Base-by-base conservation (phyloP, 768 basidiomycete species). In the Crassisporium funariophilum region DNA sequence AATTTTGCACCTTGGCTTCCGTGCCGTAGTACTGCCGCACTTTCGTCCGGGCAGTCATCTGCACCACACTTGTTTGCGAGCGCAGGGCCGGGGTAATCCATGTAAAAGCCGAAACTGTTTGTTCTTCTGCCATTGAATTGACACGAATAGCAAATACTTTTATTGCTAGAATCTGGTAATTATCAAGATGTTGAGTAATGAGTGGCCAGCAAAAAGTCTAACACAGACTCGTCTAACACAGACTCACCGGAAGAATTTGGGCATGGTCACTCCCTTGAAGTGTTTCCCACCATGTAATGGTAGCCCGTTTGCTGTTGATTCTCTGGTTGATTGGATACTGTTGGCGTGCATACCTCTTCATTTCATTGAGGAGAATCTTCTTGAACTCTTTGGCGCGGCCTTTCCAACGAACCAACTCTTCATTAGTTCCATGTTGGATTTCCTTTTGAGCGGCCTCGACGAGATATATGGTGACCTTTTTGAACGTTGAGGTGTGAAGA, bases 41-140 rank as follows among this genome's bases (percentile, higher is more conserved):
- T 45, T 56, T 53, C 12, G 56, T 59, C 40, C 52, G 57, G 1
- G 39, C 24, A 2, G 46, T 29, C 41, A 48, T 47, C 31, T 53
- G 46, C 6, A 12, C 22, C 13, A 53, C n/a, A 5, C 19, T 11
- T 17, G 54, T 41, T 17, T 49, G 34, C 15, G 45, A 23, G 10
- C 54, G 49, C 15, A 49, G 31, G 0, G 39, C 25, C 13, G 46
- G 50, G 13, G 56, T 74, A 15, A 55, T 47, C 55, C 55, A 58
- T 5, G 59, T 62, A 15, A 62, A 50, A 4, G 43, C 50, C 24
- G 63, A 65, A 15, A 54, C 60, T 5, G 64, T 64, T 10, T 58
- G 52, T 44, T 67, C 65, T 19, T 65, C 64, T 4, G 61, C 44
- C 64, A 67, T 67, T 0, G 63, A 67, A 43, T 64, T 65, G n/a